Base-by-base conservation (phyloP, 805 yeast species). In the Vanderwaltozyma yarrowii region DNA sequence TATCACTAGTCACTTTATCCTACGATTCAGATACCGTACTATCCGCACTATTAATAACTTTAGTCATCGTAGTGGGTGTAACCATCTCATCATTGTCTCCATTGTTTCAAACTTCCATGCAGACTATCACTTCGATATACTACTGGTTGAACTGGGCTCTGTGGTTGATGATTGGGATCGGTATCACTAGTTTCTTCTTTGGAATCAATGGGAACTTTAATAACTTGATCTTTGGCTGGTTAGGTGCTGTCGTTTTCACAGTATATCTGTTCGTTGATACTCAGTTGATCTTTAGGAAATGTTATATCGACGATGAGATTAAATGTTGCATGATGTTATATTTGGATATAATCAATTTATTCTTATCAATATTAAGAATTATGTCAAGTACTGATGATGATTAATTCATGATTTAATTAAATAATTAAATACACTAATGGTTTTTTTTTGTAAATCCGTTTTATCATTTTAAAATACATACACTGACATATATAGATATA, bases 281-380 rank as follows among this genome's bases (percentile, higher is more conserved):
- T 16, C 95, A 86, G 60, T 57, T 75, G 48, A 74, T 86, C 39
- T 71, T 86, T 76, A 76, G 80, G 53, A 76, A 74, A 40, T 76
- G 69, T 48, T 80, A 78, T 51, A 78, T 86, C 31, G 95, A 86
- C 48, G 95, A 87, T 48, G 95, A 84, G 52, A 71, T 86, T n/a
- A 71, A 76, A 29, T 89, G 94, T 36, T 76, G 89, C 13, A 76
- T 87, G 54, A 64, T 74, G 47, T 69, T 87, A 44, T 86, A 87
- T 58, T 69, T 86, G 66, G 96, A 86, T 56, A 73, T 85, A 33
- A 67, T 87, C 61, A 86, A 86, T 61, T 68, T 86, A 61, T 87
- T 86, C 65, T 57, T 86, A 45, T 76, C 74, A 60, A 77, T 87
- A 43, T 69, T 86, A 55, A 68, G 94, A 44, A 70, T 85, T 30